Evolutionary conservation across 2,329 filamentous ascomycete genomes (phyloP).

Genomic region (Colletotrichum sp.): DNA sequence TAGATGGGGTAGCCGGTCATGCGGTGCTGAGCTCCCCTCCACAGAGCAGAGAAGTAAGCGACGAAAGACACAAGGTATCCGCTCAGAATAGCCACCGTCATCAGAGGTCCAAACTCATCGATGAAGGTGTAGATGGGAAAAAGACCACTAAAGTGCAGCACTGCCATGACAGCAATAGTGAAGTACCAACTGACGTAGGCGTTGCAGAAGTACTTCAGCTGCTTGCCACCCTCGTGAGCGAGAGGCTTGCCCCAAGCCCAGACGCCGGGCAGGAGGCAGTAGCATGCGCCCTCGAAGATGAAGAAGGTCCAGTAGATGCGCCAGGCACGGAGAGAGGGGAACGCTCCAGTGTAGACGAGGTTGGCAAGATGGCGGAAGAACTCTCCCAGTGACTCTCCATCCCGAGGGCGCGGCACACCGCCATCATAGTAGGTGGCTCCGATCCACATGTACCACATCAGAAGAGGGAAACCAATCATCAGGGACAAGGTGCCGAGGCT

Average conservation of each 20-base stretch:
- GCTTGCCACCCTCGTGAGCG: slow-evolving; percentile 80
- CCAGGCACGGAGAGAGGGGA: slow-evolving; percentile 84
- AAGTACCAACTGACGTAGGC: slow-evolving; percentile 87
- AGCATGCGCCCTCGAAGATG: slow-evolving; percentile 81
- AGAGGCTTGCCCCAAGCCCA: slow-evolving; percentile 89
- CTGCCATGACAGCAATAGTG: slow-evolving; percentile 74
- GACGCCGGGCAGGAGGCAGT: slow-evolving; percentile 86
- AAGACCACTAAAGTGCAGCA: slow-evolving; percentile 79
- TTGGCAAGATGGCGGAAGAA: slow-evolving; percentile 71
- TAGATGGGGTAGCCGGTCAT: slow-evolving; percentile 90
- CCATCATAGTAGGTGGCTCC: slow-evolving; percentile 86
- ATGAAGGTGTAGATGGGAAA: slow-evolving; percentile 93
- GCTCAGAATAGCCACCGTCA: slow-evolving; percentile 91
- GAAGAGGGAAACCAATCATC: slow-evolving; percentile 85
- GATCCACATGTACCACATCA: slow-evolving; percentile 98
- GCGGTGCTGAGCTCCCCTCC: slow-evolving; percentile 83
- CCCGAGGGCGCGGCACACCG: slow-evolving; percentile 68
- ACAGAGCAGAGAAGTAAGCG: slow-evolving; percentile 85
- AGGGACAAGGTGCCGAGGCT: slow-evolving; percentile 73
- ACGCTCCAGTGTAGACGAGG: slow-evolving; percentile 82
- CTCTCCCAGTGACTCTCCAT: slow-evolving; percentile 66
- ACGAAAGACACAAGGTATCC: slow-evolving; percentile 84
- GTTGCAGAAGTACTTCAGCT: slow-evolving; percentile 94
- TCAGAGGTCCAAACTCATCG: slow-evolving; percentile 91
- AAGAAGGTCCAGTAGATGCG: slow-evolving; percentile 94